Evolutionary conservation across 257 asterid genomes (phyloP).

Genomic region (Cynanchum wilfordii): DNA sequence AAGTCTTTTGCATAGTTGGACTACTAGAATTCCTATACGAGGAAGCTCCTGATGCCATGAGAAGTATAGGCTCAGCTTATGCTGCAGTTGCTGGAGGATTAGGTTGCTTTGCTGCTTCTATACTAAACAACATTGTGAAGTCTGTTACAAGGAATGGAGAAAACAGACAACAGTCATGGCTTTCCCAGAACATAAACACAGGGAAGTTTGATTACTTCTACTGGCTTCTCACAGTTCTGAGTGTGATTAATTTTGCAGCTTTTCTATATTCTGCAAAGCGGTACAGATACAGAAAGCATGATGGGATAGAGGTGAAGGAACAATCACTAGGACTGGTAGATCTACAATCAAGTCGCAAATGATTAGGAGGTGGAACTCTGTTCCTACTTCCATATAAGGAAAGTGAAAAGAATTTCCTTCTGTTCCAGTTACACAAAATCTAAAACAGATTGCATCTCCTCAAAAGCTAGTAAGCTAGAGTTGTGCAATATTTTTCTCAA

Average conservation of each 20-base stretch:
- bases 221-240: constrained; percentile 80
- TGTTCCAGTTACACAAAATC: not conserved
- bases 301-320: constrained; percentile 33
- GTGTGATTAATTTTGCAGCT: constrained; percentile 67
- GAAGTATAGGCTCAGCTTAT: constrained; percentile 93
- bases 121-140: constrained; percentile 72
- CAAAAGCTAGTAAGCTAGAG: not conserved
- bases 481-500: not conserved
- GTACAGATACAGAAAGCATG: constrained; percentile 73
- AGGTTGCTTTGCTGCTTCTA: constrained; percentile 92
- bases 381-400: constrained; percentile 7
- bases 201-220: constrained; percentile 83
- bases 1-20: constrained; percentile 90
- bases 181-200: constrained; percentile 82
- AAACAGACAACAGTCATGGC: constrained; percentile 65
- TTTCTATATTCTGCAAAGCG: constrained; percentile 68
- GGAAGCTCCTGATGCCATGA: constrained; percentile 99
- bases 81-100: constrained; percentile 98
- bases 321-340: constrained; percentile 23
- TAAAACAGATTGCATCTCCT: not conserved
- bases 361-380: not conserved
- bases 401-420: not conserved
- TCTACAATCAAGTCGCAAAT: constrained; percentile 6
- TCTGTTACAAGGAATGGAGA: constrained; percentile 54
- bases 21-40: constrained; percentile 83